Evolutionary conservation across 176 grass and related monocot species (phyloP).

Genomic region (Zoysia pacifica): DNA sequence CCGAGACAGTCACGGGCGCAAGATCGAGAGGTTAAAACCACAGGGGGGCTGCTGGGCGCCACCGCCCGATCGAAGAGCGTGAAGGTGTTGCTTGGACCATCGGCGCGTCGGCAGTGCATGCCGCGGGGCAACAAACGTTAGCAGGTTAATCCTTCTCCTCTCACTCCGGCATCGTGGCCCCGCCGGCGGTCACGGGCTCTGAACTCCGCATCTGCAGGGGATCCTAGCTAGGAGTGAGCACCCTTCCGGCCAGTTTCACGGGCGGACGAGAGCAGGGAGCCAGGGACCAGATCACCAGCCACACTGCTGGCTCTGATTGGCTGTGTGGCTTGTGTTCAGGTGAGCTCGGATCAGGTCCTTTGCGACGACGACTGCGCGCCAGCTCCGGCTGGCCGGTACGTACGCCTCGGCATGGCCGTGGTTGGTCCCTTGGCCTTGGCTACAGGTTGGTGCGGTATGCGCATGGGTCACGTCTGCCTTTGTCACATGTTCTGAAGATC

Average conservation of each 20-base stretch:
- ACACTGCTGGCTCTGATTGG: neutral
- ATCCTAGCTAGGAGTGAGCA: neutral
- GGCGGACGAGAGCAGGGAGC: neutral
- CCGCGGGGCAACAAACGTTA: neutral
- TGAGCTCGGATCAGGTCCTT: neutral
- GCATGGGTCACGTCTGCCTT: neutral
- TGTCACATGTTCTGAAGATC: slow-evolving; percentile 5
- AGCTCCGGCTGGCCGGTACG: neutral
- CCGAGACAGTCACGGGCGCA: slow-evolving; percentile 7
- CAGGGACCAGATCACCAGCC: neutral
- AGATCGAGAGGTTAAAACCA: neutral
- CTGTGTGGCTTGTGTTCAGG: neutral
- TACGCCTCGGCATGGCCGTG: neutral
- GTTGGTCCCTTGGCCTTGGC: neutral
- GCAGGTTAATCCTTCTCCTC: neutral
- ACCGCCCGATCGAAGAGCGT: no score
- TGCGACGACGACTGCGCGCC: neutral
- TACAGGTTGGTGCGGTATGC: neutral
- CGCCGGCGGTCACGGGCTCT: neutral
- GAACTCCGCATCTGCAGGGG: neutral
- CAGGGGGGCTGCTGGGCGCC: no score
- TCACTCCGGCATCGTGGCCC: neutral
- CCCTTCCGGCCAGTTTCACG: neutral
- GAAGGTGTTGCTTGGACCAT: no score
- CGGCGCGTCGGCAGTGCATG: neutral